phyloP scores from a whole-genome alignment of 352 stramenopile genomes.

The Pythium grandisporangium region DNA sequence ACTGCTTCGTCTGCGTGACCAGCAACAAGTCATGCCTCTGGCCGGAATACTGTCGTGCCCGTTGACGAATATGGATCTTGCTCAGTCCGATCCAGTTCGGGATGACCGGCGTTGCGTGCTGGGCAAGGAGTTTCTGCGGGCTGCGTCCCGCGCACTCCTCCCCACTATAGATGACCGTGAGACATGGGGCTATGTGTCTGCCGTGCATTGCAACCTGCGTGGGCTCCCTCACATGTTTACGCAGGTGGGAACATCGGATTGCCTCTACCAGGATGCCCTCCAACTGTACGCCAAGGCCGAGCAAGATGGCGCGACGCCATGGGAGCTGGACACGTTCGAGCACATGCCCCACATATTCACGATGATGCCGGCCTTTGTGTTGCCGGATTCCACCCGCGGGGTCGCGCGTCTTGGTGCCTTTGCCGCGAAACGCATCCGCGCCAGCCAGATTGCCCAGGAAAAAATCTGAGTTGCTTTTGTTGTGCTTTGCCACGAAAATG shows the following conservation, averaged over 20 bases:
- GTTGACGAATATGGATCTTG: constrained; percentile 2
- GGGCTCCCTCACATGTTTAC: background rate
- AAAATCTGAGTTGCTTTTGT: too few species aligned
- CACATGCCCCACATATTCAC: background rate
- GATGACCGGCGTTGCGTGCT: background rate
- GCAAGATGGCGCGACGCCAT: background rate
- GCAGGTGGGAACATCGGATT: background rate
- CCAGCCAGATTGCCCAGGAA: too few species aligned
- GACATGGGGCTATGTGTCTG: constrained; percentile 6
- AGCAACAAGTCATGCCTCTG: constrained; percentile 1
- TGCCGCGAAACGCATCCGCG: too few species aligned
- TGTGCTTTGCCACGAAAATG: too few species aligned
- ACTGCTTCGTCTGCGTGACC: constrained; percentile 9
- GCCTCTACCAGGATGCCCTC: background rate
- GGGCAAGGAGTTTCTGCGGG: background rate
- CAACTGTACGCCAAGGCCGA: background rate
- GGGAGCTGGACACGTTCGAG: background rate
- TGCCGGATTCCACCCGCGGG: background rate
- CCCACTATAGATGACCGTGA: too few species aligned
- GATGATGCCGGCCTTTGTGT: background rate
- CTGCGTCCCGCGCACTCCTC: background rate
- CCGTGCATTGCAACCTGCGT: background rate
- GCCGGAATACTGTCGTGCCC: constrained; percentile 1
- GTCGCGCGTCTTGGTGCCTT: background rate
- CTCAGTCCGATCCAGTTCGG: too few species aligned